A percentile compares a stretch with the other conserved stretches of the same genome.
Conservation (phyloP, 345 rosid species). For the Corymbia maculata region DNA sequence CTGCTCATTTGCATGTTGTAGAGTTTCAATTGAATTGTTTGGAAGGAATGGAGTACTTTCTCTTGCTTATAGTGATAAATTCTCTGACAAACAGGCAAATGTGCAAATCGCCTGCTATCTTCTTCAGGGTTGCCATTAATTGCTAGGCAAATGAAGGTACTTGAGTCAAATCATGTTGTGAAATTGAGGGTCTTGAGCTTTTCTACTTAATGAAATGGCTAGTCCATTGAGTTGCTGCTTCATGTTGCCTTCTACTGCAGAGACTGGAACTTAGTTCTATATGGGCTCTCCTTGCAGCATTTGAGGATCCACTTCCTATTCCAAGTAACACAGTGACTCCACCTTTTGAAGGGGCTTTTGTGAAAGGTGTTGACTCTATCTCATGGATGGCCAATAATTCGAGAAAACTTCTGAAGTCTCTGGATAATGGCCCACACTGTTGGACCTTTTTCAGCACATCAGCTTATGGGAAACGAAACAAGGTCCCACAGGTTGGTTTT, state of each 20-base stretch:
- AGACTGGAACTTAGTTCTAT: constrained; percentile 69
- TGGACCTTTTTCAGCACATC: constrained; percentile 89
- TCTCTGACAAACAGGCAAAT: constrained; percentile 51
- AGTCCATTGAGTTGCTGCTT: background rate
- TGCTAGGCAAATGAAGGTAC: constrained; percentile 92
- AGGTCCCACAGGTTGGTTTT: constrained; percentile 73
- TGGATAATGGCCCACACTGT: constrained; percentile 35
- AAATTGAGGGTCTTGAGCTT: background rate
- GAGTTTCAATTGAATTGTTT: background rate
- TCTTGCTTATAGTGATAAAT: background rate
- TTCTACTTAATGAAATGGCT: background rate
- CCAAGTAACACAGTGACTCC: constrained; percentile 12
- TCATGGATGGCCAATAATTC: constrained; percentile 97
- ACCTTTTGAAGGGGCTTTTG: constrained; percentile 78
- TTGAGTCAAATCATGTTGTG: background rate
- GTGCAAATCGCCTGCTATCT: constrained; percentile 85
- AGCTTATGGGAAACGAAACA: constrained; percentile 70
- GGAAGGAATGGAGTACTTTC: background rate
- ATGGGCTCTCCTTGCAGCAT: constrained; percentile 93
- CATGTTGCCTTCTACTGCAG: constrained; percentile 13
- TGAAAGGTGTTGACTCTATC: constrained; percentile 67
- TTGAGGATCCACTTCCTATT: constrained; percentile 75
- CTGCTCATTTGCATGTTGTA: background rate
- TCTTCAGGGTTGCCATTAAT: constrained; percentile 79
- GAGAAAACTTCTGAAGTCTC: constrained; percentile 39